Base-by-base conservation (phyloP, 2,329 filamentous ascomycete species). In the Sclerotinia glacialis region DNA sequence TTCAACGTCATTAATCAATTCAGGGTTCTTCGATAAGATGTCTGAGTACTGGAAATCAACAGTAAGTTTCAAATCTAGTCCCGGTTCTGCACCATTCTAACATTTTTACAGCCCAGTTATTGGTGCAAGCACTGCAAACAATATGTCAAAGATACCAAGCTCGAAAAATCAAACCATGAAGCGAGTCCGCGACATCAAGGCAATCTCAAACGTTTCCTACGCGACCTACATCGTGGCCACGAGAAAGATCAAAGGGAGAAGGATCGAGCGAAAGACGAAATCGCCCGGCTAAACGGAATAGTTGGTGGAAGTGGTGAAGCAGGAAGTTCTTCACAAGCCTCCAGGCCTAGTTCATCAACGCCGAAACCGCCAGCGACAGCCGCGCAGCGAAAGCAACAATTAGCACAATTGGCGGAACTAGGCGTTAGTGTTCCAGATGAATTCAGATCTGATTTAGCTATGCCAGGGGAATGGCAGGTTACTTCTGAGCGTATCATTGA, bases 1-100 rank as follows among this genome's bases (percentile, higher is more conserved):
- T 49, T 37, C 9, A 21, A 9, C 5, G 4, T 8, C 31, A 61
- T 3, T 28, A 40, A 49, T 8, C 31, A 26, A 26, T 21, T 26
- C 6, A 47, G 44, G 8, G 11, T 6, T 8, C 12, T 9, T 7
- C 8, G 14, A 21, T 61, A 76, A 71, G 59, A 98, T 99, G 95
- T 89, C 95, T 0, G 95, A 98, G 83, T 96, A 97, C 80, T 98
- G 95, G 95, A 98, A 98, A 78, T 97, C 94, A 26, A 97, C 93
- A 44, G 85, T 86, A 77, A 78, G 81, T 76, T 23, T 31, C 11
- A 46, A 31, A 28, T 11, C 40, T 46, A 21, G 18, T 34, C 5
- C 28, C 53, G 40, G 26, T 14, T 14, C 7, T 53, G 14, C 47
- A 54, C 40, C 42, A 28, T 65, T 44, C 70, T 74, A 70, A 73